These are phyloP conservation scores for Aspergillus hiratsukae DNA, from an alignment of 2,329 filamentous ascomycete genomes.

Conservation along the genomic window DNA sequence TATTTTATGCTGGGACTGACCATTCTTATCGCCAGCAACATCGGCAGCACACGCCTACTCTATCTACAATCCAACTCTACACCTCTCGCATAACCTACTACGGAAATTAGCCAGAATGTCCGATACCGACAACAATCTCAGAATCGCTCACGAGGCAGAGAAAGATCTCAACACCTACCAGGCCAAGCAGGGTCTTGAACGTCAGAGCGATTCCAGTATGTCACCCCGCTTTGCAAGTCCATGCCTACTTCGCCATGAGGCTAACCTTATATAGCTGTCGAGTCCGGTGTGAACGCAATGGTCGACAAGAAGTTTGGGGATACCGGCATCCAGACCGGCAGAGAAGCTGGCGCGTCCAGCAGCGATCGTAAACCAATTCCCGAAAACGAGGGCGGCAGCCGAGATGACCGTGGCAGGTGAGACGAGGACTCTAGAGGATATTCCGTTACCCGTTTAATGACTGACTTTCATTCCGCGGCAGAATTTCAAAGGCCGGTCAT, in stretches of 20 bases:
- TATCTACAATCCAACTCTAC: not conserved
- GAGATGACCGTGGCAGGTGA: slow-evolving; percentile 36
- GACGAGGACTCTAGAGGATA: slow-evolving; percentile 1
- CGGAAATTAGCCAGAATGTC: slow-evolving; percentile 14
- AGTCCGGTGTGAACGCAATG: slow-evolving; percentile 40
- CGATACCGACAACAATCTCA: slow-evolving; percentile 22
- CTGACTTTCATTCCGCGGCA: slow-evolving; percentile 11
- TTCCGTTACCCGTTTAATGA: not conserved
- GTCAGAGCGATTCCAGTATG: slow-evolving; percentile 38
- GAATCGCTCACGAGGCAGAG: slow-evolving; percentile 32
- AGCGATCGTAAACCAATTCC: slow-evolving; percentile 39
- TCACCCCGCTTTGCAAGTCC: not conserved
- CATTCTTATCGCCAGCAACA: not conserved
- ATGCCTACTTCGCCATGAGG: not conserved
- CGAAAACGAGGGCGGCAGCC: slow-evolving; percentile 38
- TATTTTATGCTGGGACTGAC: not conserved
- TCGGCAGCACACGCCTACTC: not conserved
- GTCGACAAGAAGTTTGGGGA: slow-evolving; percentile 36
- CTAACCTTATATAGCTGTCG: slow-evolving; percentile 23
- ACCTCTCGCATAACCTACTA: not conserved
- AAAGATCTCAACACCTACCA: slow-evolving; percentile 39
- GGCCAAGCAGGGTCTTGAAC: slow-evolving; percentile 36
- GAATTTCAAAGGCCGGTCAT: slow-evolving; percentile 32
- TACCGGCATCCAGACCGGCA: slow-evolving; percentile 34
- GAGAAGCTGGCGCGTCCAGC: slow-evolving; percentile 28